Conservation (phyloP, 2,329 filamentous ascomycete genomes). For the Atkinsonella texensis region DNA sequence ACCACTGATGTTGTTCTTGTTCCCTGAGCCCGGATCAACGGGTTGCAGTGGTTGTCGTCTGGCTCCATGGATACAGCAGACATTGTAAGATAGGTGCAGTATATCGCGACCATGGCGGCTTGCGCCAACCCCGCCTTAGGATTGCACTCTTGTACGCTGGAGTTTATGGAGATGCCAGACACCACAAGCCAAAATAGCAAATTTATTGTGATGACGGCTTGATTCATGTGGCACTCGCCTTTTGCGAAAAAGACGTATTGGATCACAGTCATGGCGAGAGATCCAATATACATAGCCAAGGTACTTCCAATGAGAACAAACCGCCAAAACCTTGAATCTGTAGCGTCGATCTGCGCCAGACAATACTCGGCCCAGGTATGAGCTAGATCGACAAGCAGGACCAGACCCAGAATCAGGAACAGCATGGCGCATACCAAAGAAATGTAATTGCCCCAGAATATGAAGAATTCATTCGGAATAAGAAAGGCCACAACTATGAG, state of each 20-base stretch:
- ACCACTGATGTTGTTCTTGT: conserved; percentile 85
- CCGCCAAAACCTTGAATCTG: conserved; percentile 76
- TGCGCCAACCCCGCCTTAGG: conserved; percentile 92
- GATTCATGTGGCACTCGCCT: conserved; percentile 83
- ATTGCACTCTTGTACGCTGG: conserved; percentile 81
- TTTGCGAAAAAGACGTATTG: conserved; percentile 95
- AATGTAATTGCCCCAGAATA: conserved; percentile 92
- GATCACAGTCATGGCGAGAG: conserved; percentile 85
- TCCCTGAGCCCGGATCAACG: conserved; percentile 71
- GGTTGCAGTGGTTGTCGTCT: conserved; percentile 87
- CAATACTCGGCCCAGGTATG: conserved; percentile 98
- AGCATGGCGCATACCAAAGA: conserved; percentile 79
- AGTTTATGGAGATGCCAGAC: conserved; percentile 79
- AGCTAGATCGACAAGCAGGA: conserved; percentile 86
- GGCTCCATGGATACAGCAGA: conserved; percentile 98
- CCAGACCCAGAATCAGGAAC: conserved; percentile 83
- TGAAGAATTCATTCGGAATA: conserved; percentile 89
- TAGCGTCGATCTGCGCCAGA: conserved; percentile 81
- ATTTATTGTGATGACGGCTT: conserved; percentile 91
- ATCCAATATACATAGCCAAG: conserved; percentile 82
- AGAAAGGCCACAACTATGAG: conserved; percentile 88
- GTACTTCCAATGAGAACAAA: conserved; percentile 83
- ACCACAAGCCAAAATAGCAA: conserved; percentile 70
- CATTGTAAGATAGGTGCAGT: conserved; percentile 98
- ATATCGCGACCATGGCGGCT: conserved; percentile 90